Conservation (phyloP, 257 asterid genomes). For the Nicotiana undulata region DNA sequence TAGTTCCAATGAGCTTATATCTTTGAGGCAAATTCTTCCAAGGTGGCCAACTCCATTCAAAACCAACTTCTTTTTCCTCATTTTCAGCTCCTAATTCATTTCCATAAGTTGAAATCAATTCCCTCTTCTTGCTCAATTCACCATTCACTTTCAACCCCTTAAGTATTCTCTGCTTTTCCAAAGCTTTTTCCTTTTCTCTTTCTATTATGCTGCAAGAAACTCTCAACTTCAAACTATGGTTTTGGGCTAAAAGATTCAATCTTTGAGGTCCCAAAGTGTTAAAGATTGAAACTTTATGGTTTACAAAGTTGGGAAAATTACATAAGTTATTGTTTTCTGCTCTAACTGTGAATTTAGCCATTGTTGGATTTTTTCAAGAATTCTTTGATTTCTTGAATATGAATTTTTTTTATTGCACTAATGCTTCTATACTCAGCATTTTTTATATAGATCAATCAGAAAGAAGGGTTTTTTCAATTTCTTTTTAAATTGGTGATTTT, state of each 20-base stretch:
- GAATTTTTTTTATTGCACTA: neutral
- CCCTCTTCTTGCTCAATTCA: slow-evolving; percentile 34
- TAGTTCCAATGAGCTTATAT: slow-evolving; percentile 87
- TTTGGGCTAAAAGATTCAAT: slow-evolving; percentile 15
- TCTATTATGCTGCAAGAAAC: slow-evolving; percentile 65
- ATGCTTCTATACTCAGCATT: neutral
- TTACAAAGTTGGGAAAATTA: slow-evolving; percentile 13
- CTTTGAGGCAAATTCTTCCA: slow-evolving; percentile 88
- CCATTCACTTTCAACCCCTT: slow-evolving; percentile 39
- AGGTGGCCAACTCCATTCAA: slow-evolving; percentile 68
- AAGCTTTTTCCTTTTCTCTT: slow-evolving; percentile 39
- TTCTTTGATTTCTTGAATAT: neutral
- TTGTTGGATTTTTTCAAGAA: slow-evolving; percentile 1
- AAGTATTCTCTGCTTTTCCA: slow-evolving; percentile 22
- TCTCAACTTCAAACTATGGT: slow-evolving; percentile 30
- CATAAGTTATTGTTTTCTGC: slow-evolving; percentile 28
- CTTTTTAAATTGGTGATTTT: neutral
- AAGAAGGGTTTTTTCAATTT: neutral
- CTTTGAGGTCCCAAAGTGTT: neutral
- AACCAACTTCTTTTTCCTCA: slow-evolving; percentile 28
- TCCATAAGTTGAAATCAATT: slow-evolving; percentile 6
- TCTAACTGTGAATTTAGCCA: slow-evolving; percentile 42
- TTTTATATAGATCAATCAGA: neutral
- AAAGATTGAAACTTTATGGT: slow-evolving; percentile 30
- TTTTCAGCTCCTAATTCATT: slow-evolving; percentile 24